A percentile compares a stretch with the other conserved stretches of the same genome.
Evolutionary conservation across 306 rosid species (phyloP).

Genomic region (Purshia tridentata): DNA sequence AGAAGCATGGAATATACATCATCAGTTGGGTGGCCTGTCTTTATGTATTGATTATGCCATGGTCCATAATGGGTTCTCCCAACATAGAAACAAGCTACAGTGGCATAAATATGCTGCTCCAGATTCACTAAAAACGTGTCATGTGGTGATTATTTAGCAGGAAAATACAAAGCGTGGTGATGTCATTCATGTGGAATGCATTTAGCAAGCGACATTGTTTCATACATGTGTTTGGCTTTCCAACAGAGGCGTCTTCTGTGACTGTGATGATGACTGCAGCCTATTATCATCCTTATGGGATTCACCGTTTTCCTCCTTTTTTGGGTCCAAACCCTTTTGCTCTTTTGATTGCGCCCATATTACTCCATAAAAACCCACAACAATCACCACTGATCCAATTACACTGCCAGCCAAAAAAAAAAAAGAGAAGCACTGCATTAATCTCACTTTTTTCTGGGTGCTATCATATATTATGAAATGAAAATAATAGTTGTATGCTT

Average conservation of each 20-base stretch:
- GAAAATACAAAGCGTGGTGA: no score
- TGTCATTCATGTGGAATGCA: neutral
- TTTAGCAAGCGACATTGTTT: neutral
- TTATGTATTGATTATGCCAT: no score
- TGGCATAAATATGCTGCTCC: neutral
- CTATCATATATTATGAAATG: neutral
- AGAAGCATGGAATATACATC: no score
- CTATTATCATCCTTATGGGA: conserved; percentile 8
- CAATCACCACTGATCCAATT: conserved; percentile 47
- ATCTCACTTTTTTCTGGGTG: no score
- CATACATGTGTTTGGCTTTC: conserved; percentile 18
- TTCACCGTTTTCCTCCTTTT: neutral
- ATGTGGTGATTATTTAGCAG: neutral
- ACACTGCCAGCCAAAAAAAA: conserved; percentile 29
- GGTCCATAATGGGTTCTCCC: no score
- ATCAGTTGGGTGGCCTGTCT: no score
- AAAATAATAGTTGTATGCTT: neutral
- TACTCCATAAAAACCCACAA: conserved; percentile 54
- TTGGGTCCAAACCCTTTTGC: conserved; percentile 6
- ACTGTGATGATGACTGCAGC: conserved; percentile 27
- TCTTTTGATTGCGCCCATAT: conserved; percentile 58
- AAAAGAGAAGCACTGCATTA: neutral
- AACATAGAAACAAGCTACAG: neutral
- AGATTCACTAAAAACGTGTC: neutral
- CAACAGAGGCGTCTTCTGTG: conserved; percentile 39